These are phyloP conservation scores for Salix arbutifolia DNA, from an alignment of 345 rosid species.

Conservation along the genomic window DNA sequence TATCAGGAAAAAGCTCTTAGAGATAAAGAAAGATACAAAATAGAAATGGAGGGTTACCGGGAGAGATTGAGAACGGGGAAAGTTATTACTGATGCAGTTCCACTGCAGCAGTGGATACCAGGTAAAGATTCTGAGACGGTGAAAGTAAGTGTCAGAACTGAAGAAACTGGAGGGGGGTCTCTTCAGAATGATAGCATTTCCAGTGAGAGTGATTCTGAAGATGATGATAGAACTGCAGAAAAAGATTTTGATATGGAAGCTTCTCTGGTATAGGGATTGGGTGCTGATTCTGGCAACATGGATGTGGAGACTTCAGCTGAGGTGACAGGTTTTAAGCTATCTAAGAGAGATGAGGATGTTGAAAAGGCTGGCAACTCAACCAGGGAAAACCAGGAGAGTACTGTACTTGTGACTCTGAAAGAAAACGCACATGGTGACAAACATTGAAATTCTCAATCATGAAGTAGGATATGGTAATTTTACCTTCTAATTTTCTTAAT, in stretches of 20 bases:
- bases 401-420: slow-evolving; percentile 4
- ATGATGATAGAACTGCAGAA: slow-evolving; percentile 34
- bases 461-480: neutral
- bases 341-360: neutral
- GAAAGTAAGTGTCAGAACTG: slow-evolving; percentile 45
- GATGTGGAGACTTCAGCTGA: slow-evolving; percentile 14
- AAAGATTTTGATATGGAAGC: slow-evolving; percentile 36
- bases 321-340: neutral
- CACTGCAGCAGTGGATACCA: slow-evolving; percentile 66
- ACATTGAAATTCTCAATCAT: neutral
- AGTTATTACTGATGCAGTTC: slow-evolving; percentile 60
- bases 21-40: slow-evolving; percentile 86
- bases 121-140: slow-evolving; percentile 41
- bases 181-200: slow-evolving; percentile 44
- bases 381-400: slow-evolving; percentile 14
- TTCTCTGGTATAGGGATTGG: slow-evolving; percentile 17
- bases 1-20: slow-evolving; percentile 69
- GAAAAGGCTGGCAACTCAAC: neutral
- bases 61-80: slow-evolving; percentile 59
- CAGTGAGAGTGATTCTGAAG: slow-evolving; percentile 47
- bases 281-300: slow-evolving; percentile 17
- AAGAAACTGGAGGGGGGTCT: slow-evolving; percentile 46
- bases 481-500: neutral
- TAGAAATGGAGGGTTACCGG: slow-evolving; percentile 80
- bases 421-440: slow-evolving; percentile 14